These are phyloP conservation scores for Nepenthes mirabilis DNA, from an alignment of 148 eudicot genomes.

Conservation along the genomic window DNA sequence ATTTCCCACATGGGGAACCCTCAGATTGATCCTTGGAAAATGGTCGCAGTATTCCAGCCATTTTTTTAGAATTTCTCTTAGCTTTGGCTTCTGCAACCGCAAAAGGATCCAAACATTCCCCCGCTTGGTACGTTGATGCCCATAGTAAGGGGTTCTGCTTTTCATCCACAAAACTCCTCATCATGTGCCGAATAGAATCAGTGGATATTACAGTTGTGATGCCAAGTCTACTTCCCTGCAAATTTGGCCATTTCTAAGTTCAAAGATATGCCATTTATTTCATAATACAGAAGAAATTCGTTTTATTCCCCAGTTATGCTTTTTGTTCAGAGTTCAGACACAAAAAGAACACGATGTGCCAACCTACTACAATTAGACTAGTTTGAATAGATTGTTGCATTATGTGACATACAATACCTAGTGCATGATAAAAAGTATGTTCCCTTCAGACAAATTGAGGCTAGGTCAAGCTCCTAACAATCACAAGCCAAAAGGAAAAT, in stretches of 20 bases:
- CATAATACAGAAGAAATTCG: neutral
- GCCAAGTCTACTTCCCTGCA: slow-evolving; percentile 89
- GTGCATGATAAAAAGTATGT: too few relatives aligned
- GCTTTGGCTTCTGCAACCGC: slow-evolving; percentile 93
- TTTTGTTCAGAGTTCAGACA: too few relatives aligned
- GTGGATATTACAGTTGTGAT: slow-evolving; percentile 93
- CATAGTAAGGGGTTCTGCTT: slow-evolving; percentile 83
- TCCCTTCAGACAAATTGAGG: too few relatives aligned
- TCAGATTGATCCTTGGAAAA: slow-evolving; percentile 30
- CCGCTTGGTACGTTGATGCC: slow-evolving; percentile 98
- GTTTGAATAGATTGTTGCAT: too few relatives aligned
- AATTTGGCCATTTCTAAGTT: neutral
- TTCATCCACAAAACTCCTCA: slow-evolving; percentile 96
- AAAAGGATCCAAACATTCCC: slow-evolving; percentile 72
- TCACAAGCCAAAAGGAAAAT: too few relatives aligned
- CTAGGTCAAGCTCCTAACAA: too few relatives aligned
- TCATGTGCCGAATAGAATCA: slow-evolving; percentile 96
- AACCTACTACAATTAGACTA: too few relatives aligned
- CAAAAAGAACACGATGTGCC: too few relatives aligned
- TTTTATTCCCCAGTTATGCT: too few relatives aligned
- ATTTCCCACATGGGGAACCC: slow-evolving; percentile 22
- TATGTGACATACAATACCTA: too few relatives aligned
- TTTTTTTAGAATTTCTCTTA: slow-evolving; percentile 67
- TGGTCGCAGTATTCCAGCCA: slow-evolving; percentile 26
- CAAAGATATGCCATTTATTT: neutral